These are phyloP conservation scores for Uncinocarpus reesii DNA, from an alignment of 2,329 filamentous ascomycete genomes.

Conservation along the genomic window DNA sequence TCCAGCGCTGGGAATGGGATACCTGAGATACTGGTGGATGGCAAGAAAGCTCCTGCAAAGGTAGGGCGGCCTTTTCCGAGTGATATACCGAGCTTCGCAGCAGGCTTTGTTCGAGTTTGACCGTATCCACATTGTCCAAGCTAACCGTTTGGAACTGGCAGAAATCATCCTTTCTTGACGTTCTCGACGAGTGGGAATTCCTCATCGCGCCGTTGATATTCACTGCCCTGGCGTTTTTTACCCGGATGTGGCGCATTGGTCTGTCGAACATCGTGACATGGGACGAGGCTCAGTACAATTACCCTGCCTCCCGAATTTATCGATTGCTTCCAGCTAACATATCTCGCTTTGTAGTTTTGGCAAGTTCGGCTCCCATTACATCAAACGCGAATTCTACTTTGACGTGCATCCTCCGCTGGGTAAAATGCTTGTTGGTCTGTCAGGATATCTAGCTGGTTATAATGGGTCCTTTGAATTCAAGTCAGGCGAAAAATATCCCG, in stretches of 20 bases:
- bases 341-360: constrained; percentile 31
- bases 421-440: constrained; percentile 96
- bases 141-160: background rate
- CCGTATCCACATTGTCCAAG: too few relatives aligned
- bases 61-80: constrained; percentile 19
- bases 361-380: constrained; percentile 97
- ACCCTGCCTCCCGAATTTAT: constrained; percentile 4
- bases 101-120: background rate
- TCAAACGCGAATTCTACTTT: constrained; percentile 99
- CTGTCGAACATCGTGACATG: constrained; percentile 62
- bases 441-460: constrained; percentile 91
- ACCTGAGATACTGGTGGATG: constrained; percentile 20
- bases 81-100: background rate
- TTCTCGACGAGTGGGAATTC: constrained; percentile 50
- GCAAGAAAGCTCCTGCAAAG: constrained; percentile 30
- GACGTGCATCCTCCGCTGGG: constrained; percentile 91
- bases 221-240: constrained; percentile 54
- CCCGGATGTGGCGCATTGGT: constrained; percentile 57
- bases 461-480: constrained; percentile 99
- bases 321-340: constrained; percentile 10
- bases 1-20: constrained; percentile 18
- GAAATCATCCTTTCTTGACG: constrained; percentile 24
- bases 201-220: constrained; percentile 55
- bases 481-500: constrained; percentile 89
- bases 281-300: constrained; percentile 60